Conservation (phyloP, 768 basidiomycete genomes). For the Hericium rajendrae region DNA sequence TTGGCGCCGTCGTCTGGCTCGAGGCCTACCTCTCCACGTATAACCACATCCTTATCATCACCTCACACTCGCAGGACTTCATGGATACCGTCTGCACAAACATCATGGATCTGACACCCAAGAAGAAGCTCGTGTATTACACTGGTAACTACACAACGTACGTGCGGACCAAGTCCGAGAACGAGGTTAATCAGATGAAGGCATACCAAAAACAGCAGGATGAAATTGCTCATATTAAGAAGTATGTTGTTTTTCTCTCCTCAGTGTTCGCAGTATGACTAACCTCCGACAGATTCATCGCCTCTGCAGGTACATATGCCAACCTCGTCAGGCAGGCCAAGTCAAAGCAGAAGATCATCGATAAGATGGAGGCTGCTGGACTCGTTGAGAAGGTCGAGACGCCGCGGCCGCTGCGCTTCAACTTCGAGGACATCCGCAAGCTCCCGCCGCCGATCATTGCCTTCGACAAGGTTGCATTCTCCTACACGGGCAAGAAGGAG, state of each 20-base stretch:
- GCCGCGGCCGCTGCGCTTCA: conserved; percentile 71
- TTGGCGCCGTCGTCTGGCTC: conserved; percentile 97
- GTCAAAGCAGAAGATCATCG: conserved; percentile 99
- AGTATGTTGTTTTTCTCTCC: conserved; percentile 38
- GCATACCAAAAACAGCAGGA: conserved; percentile 98
- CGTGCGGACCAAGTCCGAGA: conserved; percentile 91
- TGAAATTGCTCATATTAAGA: conserved; percentile 96
- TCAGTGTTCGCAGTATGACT: conserved; percentile 5
- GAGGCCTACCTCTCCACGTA: conserved; percentile 97
- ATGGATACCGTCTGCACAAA: conserved; percentile 98
- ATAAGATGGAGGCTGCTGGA: conserved; percentile 99
- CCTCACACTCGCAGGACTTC: conserved; percentile 98
- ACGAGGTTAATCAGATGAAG: conserved; percentile 99
- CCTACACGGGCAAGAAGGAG: conserved; percentile 83
- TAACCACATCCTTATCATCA: conserved; percentile 97
- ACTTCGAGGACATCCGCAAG: conserved; percentile 91
- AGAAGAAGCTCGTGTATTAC: conserved; percentile 93
- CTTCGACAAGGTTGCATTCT: conserved; percentile 90
- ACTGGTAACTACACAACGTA: conserved; percentile 96
- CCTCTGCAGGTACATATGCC: conserved; percentile 98
- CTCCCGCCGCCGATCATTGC: conserved; percentile 97
- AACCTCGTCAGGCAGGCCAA: conserved; percentile 98
- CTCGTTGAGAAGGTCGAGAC: conserved; percentile 86
- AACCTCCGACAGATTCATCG: conserved; percentile 64
- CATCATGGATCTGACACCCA: conserved; percentile 89